Percentiles rank a stretch among this genome's conserved stretches.
Conservation (phyloP, 164 flowering plant species). For the Warburgia ugandensis region DNA sequence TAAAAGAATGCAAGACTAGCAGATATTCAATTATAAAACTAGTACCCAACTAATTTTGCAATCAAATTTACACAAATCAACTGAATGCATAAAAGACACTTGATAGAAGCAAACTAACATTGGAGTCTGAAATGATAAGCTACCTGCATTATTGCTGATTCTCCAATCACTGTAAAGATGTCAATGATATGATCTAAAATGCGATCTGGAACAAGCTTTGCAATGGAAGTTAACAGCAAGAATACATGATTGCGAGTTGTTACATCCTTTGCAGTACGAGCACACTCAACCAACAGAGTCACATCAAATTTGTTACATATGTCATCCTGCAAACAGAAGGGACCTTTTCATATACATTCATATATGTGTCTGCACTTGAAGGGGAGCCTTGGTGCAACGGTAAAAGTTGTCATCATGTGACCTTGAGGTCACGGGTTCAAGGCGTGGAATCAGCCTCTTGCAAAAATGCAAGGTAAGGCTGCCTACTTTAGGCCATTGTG, state of each 20-base stretch:
- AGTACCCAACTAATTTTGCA: too few species aligned
- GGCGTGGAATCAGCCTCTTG: too few species aligned
- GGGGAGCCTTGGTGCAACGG: too few species aligned
- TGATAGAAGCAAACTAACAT: not conserved
- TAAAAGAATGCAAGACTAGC: too few species aligned
- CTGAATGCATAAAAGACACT: not conserved
- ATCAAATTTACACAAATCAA: too few species aligned
- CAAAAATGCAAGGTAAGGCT: too few species aligned
- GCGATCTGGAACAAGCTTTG: conserved; percentile 49
- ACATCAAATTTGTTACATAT: conserved; percentile 26
- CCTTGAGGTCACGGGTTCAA: too few species aligned
- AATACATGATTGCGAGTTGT: conserved; percentile 64
- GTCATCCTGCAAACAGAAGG: conserved; percentile 36
- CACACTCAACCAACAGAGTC: conserved; percentile 55
- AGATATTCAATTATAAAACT: too few species aligned
- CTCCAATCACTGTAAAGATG: conserved; percentile 55
- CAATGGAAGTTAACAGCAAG: conserved; percentile 53
- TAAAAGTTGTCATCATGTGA: too few species aligned
- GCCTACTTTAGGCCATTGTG: too few species aligned
- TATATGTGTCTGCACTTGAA: too few species aligned
- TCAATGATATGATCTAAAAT: conserved; percentile 53
- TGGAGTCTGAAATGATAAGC: conserved; percentile 5
- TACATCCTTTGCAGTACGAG: conserved; percentile 44
- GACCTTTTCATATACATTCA: too few species aligned
- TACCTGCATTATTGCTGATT: conserved; percentile 73